Evolutionary conservation across 2,329 filamentous ascomycete genomes (phyloP), one percentile per base, ranked within the genome.

Genomic region (Cladosporium sp.): DNA sequence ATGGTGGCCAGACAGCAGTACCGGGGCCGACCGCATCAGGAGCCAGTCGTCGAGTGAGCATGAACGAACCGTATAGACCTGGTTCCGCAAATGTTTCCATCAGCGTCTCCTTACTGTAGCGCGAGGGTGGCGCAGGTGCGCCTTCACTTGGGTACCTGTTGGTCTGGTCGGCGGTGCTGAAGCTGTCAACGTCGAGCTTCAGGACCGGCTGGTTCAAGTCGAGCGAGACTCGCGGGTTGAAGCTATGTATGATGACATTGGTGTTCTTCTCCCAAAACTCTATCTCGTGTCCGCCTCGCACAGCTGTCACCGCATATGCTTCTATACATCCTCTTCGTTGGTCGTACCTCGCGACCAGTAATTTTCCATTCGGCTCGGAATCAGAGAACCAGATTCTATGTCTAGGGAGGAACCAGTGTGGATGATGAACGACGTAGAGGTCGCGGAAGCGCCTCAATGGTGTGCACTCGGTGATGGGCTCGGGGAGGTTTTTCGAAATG

Each of bases 361-460:
- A 78, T 74, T 90, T 90, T 0, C 93, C 93, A 1, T 85, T 89
- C 57, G 92, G 83, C 33, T 88, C 85, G 2, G 82, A 84, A 76
- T 97, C 92, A 66, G 88, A 86, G 73, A 97, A 94, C 93, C 93
- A 97, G 69, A 97, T 82, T 77, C 91, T 93, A 74, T 91, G 83
- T 61, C 86, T 87, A 0, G 91, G 84, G 1, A 97, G 82, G 73
- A 96, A 97, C 93, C 93, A 97, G 72, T 89, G 87, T 0, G 90
- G 89, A 69, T 95, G 85, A 75, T 95, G 91, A 23, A 88, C 84
- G 50, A 84, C 80, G 75, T 91, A 97, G 2, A 97, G 85, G 29
- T 90, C 84, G 65, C 86, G 86, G 78, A 89, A 97, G 28, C 83
- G 88, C 2, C 79, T 71, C 72, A 85, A 88, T 7, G 89, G 88